These are phyloP conservation scores for Cytospora chrysosperma DNA, from an alignment of 2,329 filamentous ascomycete species.

Conservation along the genomic window DNA sequence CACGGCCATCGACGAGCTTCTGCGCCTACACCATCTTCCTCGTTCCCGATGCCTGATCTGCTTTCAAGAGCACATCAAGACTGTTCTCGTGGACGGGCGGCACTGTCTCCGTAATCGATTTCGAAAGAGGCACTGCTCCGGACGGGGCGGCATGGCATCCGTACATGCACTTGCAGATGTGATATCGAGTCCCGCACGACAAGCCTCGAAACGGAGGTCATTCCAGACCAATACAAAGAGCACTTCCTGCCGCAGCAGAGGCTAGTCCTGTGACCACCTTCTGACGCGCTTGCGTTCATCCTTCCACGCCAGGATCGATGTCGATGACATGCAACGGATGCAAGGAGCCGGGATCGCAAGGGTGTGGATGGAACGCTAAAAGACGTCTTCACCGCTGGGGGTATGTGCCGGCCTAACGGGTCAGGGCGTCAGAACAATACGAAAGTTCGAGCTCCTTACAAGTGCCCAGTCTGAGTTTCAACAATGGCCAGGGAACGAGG, in stretches of 20 bases:
- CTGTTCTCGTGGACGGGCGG: neutral
- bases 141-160: neutral
- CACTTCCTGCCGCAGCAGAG: neutral
- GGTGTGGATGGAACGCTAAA: neutral
- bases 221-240: neutral
- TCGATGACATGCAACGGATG: neutral
- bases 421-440: neutral
- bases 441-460: too few relatives aligned
- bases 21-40: too few relatives aligned
- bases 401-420: neutral
- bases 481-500: too few relatives aligned
- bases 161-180: neutral
- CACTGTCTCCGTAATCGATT: neutral
- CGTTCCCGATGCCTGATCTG: too few relatives aligned
- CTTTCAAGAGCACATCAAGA: neutral
- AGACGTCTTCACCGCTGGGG: neutral
- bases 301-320: neutral
- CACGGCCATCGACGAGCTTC: too few relatives aligned
- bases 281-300: neutral
- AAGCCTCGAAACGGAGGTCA: neutral
- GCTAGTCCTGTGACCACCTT: constrained; percentile 1
- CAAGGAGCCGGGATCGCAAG: neutral
- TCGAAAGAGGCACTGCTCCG: neutral
- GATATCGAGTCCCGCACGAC: neutral
- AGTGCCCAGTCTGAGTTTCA: too few relatives aligned